Evolutionary conservation across 225 moss, liverwort and hornwort genomes (phyloP).

Genomic region (Antitrichia curtipendula): DNA sequence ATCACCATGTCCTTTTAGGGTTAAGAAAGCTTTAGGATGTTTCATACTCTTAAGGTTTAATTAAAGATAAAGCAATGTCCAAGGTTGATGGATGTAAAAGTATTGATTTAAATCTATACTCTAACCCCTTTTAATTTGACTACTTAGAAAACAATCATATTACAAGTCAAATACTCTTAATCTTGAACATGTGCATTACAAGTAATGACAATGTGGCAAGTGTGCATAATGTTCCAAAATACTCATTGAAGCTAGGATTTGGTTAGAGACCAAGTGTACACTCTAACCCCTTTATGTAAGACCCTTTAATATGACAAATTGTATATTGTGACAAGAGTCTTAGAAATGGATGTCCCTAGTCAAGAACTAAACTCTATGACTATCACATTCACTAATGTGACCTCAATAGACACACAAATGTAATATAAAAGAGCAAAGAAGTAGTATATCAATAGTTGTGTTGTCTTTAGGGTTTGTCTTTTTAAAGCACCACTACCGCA

Average conservation of each 20-base stretch:
- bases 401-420: neutral
- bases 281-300: neutral
- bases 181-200: neutral
- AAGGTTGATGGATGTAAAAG: neutral
- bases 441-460: neutral
- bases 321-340: neutral
- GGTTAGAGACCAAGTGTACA: neutral
- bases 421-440: neutral
- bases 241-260: neutral
- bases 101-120: neutral
- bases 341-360: fast-evolving
- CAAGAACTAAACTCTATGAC: neutral
- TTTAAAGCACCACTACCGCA: neutral
- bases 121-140: fast-evolving
- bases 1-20: fast-evolving
- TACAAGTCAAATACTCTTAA: neutral
- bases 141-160: neutral
- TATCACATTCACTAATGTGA: neutral
- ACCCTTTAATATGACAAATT: neutral
- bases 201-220: neutral
- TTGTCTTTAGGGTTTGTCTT: neutral
- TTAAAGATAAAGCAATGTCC: neutral
- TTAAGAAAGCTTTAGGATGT: neutral
- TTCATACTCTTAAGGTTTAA: neutral
- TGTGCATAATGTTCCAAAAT: neutral